A percentile compares a stretch with the other conserved stretches of the same genome.
These are phyloP conservation scores for Aphanoascus verrucosus DNA, from an alignment of 2,329 filamentous ascomycete genomes.

Conservation along the genomic window DNA sequence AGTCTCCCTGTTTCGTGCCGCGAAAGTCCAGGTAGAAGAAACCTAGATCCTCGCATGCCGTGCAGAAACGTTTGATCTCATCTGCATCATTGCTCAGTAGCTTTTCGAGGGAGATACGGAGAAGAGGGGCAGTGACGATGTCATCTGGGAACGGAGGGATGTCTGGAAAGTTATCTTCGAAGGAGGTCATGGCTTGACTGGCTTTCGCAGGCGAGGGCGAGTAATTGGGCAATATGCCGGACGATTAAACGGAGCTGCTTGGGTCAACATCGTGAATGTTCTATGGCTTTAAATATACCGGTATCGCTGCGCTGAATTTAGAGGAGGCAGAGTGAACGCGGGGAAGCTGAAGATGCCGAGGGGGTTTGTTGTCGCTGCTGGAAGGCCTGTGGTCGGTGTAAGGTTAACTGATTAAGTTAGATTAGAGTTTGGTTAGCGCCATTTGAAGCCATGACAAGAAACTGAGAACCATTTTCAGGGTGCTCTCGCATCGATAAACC, in stretches of 20 bases:
- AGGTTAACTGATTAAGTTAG: too few relatives aligned
- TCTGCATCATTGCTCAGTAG: conserved; percentile 27
- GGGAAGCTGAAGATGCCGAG: conserved; percentile 7
- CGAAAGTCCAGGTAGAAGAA: conserved; percentile 49
- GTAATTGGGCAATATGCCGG: not conserved
- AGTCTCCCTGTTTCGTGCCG: conserved; percentile 27
- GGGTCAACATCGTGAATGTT: not conserved
- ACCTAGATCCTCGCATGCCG: conserved; percentile 40
- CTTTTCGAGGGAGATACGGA: conserved; percentile 33
- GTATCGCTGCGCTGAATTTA: not conserved
- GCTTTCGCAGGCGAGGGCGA: not conserved
- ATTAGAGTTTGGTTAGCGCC: not conserved
- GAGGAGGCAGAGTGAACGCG: not conserved
- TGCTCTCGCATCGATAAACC: too few relatives aligned
- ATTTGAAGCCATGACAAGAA: not conserved
- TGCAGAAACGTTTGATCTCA: conserved; percentile 30
- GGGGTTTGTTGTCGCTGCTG: not conserved
- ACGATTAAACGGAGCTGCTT: not conserved
- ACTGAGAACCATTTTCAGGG: too few relatives aligned
- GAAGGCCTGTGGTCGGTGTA: not conserved
- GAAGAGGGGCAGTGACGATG: conserved; percentile 36
- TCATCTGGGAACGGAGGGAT: conserved; percentile 35
- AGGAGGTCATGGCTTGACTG: conserved; percentile 5
- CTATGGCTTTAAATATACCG: not conserved
- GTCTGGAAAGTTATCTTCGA: conserved; percentile 19